Percentiles rank a stretch among this genome's conserved stretches.
phyloP scores from a whole-genome alignment of 2,329 filamentous ascomycete species.

The Monosporascus cannonballus region DNA sequence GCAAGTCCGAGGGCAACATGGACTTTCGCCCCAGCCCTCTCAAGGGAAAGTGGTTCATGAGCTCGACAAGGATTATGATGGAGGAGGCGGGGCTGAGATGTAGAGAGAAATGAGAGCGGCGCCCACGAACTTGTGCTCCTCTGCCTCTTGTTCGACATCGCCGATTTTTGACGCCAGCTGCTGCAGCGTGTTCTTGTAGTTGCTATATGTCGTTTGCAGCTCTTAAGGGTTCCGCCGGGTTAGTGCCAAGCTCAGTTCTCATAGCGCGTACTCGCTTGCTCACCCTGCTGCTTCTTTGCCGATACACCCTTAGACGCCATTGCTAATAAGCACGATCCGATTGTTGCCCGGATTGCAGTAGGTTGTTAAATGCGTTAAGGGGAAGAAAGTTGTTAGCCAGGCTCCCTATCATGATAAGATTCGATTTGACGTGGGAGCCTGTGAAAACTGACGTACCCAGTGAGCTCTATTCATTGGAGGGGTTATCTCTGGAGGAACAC shows the following conservation, averaged over 20 bases:
- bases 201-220: conserved; percentile 72
- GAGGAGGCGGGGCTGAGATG: conserved; percentile 6
- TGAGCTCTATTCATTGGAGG: not conserved
- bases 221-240: conserved; percentile 41
- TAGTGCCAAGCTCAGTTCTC: conserved; percentile 6
- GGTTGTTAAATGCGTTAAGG: not conserved
- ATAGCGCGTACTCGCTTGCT: conserved; percentile 6
- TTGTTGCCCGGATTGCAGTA: not conserved
- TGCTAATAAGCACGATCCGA: not conserved
- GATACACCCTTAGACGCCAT: conserved; percentile 49
- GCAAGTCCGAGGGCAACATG: conserved; percentile 11
- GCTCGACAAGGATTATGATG: conserved; percentile 5
- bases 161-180: conserved; percentile 94
- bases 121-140: conserved; percentile 86
- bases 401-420: not conserved
- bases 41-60: conserved; percentile 1
- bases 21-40: conserved; percentile 4
- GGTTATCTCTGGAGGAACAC: not conserved
- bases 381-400: not conserved
- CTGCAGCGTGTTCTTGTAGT: conserved; percentile 74
- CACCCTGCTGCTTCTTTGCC: conserved; percentile 71
- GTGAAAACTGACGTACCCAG: not conserved
- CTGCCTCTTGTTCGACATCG: conserved; percentile 92
- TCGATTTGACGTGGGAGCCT: not conserved
- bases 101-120: conserved; percentile 4